Evolutionary conservation across 768 basidiomycete species (phyloP).

Genomic region (Termitomyces sp.): DNA sequence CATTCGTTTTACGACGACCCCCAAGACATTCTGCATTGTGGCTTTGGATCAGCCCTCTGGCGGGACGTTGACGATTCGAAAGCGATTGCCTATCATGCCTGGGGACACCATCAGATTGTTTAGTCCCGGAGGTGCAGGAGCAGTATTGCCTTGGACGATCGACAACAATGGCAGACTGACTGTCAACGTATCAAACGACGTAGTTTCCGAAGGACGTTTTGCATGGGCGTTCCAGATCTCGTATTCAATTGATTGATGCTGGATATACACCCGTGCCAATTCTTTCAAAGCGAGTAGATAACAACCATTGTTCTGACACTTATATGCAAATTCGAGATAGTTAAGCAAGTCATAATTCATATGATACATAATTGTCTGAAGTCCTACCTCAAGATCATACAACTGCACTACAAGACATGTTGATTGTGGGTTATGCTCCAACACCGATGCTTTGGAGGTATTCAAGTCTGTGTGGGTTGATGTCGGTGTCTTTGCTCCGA

Average conservation of each 20-base stretch:
- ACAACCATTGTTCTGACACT: not conserved
- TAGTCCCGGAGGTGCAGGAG: conserved; percentile 18
- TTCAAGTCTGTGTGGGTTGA: conserved; percentile 52
- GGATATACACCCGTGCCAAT: not conserved
- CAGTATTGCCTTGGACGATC: conserved; percentile 23
- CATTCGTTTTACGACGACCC: conserved; percentile 43
- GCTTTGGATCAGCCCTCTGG: conserved; percentile 30
- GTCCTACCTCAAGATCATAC: conserved; percentile 3
- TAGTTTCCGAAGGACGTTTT: conserved; percentile 11
- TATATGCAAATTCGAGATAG: not conserved
- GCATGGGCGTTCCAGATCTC: conserved; percentile 21
- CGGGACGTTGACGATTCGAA: conserved; percentile 32
- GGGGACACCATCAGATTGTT: conserved; percentile 36
- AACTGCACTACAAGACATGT: not conserved
- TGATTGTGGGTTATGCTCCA: conserved; percentile 21
- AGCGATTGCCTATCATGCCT: conserved; percentile 33
- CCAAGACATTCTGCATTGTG: conserved; percentile 45
- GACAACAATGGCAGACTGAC: conserved; percentile 22
- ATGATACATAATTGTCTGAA: not conserved
- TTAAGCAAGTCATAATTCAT: not conserved
- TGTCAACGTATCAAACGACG: conserved; percentile 16
- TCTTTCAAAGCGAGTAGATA: not conserved
- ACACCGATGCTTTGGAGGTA: conserved; percentile 53
- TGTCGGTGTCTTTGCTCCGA: conserved; percentile 55
- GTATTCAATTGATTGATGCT: not conserved